A percentile compares a stretch with the other conserved stretches of the same genome.
phyloP scores from a whole-genome alignment of 306 rosid species.

The Cucumis cinereus region DNA sequence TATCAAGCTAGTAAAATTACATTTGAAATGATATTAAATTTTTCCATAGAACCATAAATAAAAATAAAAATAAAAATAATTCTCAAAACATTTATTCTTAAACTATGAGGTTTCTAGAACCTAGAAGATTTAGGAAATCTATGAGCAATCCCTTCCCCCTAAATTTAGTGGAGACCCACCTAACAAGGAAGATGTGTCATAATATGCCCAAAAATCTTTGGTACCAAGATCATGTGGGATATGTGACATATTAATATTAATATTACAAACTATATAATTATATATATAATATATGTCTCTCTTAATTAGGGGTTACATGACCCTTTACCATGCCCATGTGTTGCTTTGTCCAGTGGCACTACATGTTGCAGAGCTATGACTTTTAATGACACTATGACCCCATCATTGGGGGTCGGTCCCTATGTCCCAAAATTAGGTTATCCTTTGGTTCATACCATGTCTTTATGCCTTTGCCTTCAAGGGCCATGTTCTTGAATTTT shows the following conservation, averaged over 20 bases:
- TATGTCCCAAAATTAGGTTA: not conserved
- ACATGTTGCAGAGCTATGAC: not conserved
- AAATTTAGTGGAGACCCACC: not conserved
- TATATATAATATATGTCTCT: not conserved
- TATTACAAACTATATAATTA: not conserved
- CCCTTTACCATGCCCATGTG: not conserved
- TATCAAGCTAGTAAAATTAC: not conserved
- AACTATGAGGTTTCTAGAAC: not conserved
- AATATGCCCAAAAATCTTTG: slow-evolving; percentile 1
- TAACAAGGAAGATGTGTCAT: not conserved
- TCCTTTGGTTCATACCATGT: not conserved
- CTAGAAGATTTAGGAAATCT: not conserved
- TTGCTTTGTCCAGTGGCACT: not conserved
- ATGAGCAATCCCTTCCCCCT: not conserved
- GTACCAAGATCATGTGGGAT: not conserved
- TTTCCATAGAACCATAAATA: no score
- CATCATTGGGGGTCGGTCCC: not conserved
- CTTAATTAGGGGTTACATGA: not conserved
- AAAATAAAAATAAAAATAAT: no score
- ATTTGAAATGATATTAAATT: no score
- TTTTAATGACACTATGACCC: not conserved
- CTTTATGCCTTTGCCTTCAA: not conserved
- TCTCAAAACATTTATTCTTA: not conserved
- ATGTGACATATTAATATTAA: not conserved
- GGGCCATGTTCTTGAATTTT: not conserved